Base-by-base conservation (phyloP, 495 filamentous ascomycete species). In the Pyrenula aspistea region DNA sequence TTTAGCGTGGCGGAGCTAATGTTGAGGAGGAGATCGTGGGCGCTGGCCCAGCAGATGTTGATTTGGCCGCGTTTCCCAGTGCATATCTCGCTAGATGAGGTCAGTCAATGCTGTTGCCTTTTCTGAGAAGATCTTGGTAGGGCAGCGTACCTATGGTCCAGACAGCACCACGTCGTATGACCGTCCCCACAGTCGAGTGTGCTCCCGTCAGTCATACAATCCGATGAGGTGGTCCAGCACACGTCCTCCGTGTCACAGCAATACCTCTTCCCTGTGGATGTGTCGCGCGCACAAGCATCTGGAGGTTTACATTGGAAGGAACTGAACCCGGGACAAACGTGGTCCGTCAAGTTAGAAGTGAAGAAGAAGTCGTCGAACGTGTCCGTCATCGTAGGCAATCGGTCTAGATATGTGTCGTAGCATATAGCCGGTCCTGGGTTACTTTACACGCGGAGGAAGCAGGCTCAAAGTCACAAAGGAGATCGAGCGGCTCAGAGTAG, bases 391-490 rank as follows among this genome's bases (percentile, higher is more conserved):
- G 31, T 42, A 15, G 31, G 31, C 31, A 42, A 4, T 42, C 31
- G 15, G 8, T 42, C 15, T 42, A 42, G 31, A 15, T 15, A 42
- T 42, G 31, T 42, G 31, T 42, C 15, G 31, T 42, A 42, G 31
- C 31, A 42, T 4, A 42, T 42, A 42, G 31, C 15, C 15, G 15
- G 31, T 42, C 31, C 15, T 42, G 15, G 31, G 31, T 15, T 42
- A 42, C 31, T 42, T 42, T 42, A 42, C 31, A 15, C 4, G 31
- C 15, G 31, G 31, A 42, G 15, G 31, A 42, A n/a, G n/a, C n/a
- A n/a, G 31, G 31, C 31, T 42, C 24, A 67, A 84, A 63, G 81
- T 81, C 36, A 76, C 79, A 70, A 82, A 82, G 59, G 82, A 85
- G 60, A 79, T 85, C 53, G 80, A 80, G 67, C 71, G 73, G 21